Base-by-base conservation (phyloP, 2,329 filamentous ascomycete species). In the Juglanconis oblonga region DNA sequence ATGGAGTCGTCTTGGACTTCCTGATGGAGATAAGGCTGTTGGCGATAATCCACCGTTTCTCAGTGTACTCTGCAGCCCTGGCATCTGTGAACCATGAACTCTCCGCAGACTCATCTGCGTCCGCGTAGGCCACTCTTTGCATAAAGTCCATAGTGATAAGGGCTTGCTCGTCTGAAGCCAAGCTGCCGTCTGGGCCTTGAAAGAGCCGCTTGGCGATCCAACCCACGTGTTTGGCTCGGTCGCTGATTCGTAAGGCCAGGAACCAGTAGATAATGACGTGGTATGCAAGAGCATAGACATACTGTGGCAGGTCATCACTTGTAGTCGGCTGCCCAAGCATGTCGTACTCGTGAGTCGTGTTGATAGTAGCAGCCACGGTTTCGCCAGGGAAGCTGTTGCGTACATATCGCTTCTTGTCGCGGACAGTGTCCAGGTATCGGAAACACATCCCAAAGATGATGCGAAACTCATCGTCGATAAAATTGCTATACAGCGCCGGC, bases 211-310 rank as follows among this genome's bases (percentile, higher is more conserved):
- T 92, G 10, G 90, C 89, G 64, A 99, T 97, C 91, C 92, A 97
- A 33, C 87, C 87, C 55, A 97, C 92, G 65, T 96, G 88, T 63
- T 86, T 91, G 38, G 88, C 85, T 54, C 95, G 87, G 70, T 97
- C 92, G 42, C 88, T 85, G 55, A 97, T 82, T 69, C 92, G 94
- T 67, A 99, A 74, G 1, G 92, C 90, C 66, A 99, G 81, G 71
- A 98, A 99, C 95, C 95, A 99, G 71, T 96, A 97, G 1, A 92
- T 89, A 65, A 99, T 93, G 67, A 97, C 92, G 71, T 98, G 93
- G 71, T 97, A 97, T 8, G 94, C 94, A 55, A 98, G 79, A 1
- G 92, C 90, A 72, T 96, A 95, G 32, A 99, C 91, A 71, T 99
- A 99, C 73, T 95, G 90, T 4, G 93, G 92, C 53, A 97, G 80